phyloP scores from a whole-genome alignment of 192 early-diverging fungal species.

The Podila horticola region DNA sequence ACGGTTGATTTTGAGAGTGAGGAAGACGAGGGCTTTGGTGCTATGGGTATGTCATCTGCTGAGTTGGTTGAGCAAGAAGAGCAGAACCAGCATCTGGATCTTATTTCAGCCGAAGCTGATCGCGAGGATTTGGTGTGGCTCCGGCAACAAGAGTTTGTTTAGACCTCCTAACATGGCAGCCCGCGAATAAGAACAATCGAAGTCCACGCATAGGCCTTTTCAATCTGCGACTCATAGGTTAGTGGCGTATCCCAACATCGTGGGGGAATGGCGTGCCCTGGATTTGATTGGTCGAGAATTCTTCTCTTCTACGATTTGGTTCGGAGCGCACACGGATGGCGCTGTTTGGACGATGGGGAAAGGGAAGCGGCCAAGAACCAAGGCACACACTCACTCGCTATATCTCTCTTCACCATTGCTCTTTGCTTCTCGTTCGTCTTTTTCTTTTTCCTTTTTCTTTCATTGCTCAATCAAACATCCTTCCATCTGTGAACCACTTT shows the following conservation, averaged over 20 bases:
- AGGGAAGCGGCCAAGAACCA: not conserved
- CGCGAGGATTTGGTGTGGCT: not conserved
- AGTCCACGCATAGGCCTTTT: too few relatives aligned
- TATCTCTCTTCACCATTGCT: slow-evolving; percentile 3
- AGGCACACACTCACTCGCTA: slow-evolving; percentile 5
- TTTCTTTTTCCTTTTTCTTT: too few relatives aligned
- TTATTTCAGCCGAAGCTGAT: not conserved
- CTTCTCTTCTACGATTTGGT: not conserved
- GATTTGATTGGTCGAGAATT: not conserved
- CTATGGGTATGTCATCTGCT: not conserved
- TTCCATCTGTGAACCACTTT: not conserved
- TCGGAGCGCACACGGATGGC: not conserved
- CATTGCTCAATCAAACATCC: not conserved
- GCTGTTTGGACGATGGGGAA: not conserved
- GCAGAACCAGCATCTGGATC: not conserved
- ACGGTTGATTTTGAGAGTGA: not conserved
- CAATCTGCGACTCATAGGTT: too few relatives aligned
- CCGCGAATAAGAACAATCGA: too few relatives aligned
- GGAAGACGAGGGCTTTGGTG: not conserved
- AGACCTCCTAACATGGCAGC: too few relatives aligned
- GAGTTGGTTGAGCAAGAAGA: not conserved
- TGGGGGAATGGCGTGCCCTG: not conserved
- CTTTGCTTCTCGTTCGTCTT: not conserved
- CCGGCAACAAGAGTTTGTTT: not conserved
- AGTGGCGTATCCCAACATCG: not conserved